These are phyloP conservation scores for Oxytropis ochrocephala DNA, from an alignment of 306 rosid genomes.

Conservation along the genomic window DNA sequence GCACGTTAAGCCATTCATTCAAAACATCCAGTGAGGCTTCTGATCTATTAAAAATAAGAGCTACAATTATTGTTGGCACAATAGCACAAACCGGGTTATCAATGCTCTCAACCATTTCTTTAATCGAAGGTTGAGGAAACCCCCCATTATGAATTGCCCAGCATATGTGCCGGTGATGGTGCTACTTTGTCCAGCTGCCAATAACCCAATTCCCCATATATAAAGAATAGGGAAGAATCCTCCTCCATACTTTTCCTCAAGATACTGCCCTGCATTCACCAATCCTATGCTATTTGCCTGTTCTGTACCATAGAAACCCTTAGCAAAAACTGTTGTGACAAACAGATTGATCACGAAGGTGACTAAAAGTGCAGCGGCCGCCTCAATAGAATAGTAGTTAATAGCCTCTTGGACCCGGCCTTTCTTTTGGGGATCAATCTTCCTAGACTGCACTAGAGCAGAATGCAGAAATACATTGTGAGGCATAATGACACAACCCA, in stretches of 20 bases:
- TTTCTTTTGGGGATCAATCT: conserved; percentile 54
- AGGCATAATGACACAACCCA: conserved; percentile 90
- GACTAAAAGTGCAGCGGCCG: conserved; percentile 59
- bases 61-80: conserved; percentile 76
- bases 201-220: conserved; percentile 85
- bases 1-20: conserved; percentile 93
- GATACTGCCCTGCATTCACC: conserved; percentile 82
- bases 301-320: conserved; percentile 68
- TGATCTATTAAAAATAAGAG: conserved; percentile 62
- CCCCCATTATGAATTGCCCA: conserved; percentile 96
- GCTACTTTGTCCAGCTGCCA: conserved; percentile 94
- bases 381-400: conserved; percentile 77
- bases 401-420: conserved; percentile 80
- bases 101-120: conserved; percentile 88
- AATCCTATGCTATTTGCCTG: conserved; percentile 67
- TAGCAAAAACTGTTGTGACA: conserved; percentile 75
- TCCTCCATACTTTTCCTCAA: conserved; percentile 77
- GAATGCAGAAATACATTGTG: conserved; percentile 87
- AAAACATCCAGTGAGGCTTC: conserved; percentile 68
- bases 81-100: conserved; percentile 87
- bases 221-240: conserved; percentile 77
- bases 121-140: conserved; percentile 79
- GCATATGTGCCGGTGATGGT: conserved; percentile 89
- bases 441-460: conserved; percentile 87
- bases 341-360: conserved; percentile 74